Evolutionary conservation across 192 early-diverging fungal species (phyloP), one percentile per base, ranked within the genome.

Genomic region (Coemansia sp.): DNA sequence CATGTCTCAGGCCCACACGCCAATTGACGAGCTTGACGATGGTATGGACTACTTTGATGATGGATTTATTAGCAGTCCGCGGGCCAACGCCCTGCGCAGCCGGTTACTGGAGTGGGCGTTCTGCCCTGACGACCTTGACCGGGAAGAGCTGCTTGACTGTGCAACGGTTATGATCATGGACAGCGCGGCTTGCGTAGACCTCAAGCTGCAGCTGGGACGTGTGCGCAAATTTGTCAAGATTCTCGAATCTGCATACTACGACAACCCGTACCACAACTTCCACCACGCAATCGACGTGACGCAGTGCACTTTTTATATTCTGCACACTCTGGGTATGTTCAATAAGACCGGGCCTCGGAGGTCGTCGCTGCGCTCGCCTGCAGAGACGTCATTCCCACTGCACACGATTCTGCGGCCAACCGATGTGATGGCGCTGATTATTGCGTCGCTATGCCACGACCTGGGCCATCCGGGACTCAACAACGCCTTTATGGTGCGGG

Each of bases 181-280:
- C 54, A 82, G 85, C 50, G 75, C 89, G 49, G 70, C 76, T 37
- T 70, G 85, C 21, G 82, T 81, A n/a, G 83, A 87, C 43, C 57
- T 90, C 23, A 78, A 67, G 53, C 82, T 90, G 45, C 74, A 85
- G 47, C 68, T 85, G 43, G 76, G 83, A 74, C 84, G 75, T 3
- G 73, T 83, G 53, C 75, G 69, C 51, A 64, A 62, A 51, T 83
- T 83, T 61, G 73, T 79, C 21, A 32, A 53, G n/a, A 82, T 76
- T 29, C 69, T 82, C 19, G 72, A 75, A 60, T 72, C 79, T 1
- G 73, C 73, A 10, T 82, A 82, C 64, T 82, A 82, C 70, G 79
- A 82, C 70, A 96, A 96, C 72, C 91, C 93, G 7, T 96, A 94
- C 68, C 96, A 98, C 82, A 98, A 98, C 80, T 92, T 93, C 74